phyloP scores from a whole-genome alignment of 225 moss, liverwort and hornwort genomes.

The Ulota crispa region DNA sequence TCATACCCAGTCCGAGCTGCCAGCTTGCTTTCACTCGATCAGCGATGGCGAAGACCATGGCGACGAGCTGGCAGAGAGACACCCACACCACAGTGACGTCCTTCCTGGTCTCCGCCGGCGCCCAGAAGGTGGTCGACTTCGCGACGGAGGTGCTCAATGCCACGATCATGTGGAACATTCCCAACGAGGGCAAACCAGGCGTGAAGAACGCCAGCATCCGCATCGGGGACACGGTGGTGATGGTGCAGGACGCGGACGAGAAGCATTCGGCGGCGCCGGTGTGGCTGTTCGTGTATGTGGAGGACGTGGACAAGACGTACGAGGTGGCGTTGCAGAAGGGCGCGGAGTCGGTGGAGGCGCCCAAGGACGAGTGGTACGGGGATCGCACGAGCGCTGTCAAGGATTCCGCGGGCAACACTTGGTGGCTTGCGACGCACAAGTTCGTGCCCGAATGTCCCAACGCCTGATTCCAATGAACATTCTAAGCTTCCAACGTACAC shows the following conservation, averaged over 20 bases:
- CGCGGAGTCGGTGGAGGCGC: slow-evolving; percentile 15
- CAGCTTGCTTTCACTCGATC: too few relatives aligned
- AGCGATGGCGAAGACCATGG: too few relatives aligned
- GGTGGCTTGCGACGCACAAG: slow-evolving; percentile 42
- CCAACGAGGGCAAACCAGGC: slow-evolving; percentile 11
- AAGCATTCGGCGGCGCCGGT: not conserved
- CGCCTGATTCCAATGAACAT: not conserved
- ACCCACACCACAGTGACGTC: slow-evolving; percentile 10
- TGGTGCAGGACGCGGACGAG: slow-evolving; percentile 20
- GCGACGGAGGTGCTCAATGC: slow-evolving; percentile 24
- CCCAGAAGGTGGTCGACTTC: slow-evolving; percentile 47
- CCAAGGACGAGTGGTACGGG: slow-evolving; percentile 34
- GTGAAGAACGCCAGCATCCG: slow-evolving; percentile 26
- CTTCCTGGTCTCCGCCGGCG: slow-evolving; percentile 28
- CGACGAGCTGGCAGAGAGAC: not conserved
- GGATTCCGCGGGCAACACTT: slow-evolving; percentile 37
- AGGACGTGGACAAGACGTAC: slow-evolving; percentile 50
- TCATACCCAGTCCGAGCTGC: too few relatives aligned
- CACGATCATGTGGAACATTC: not conserved
- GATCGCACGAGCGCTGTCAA: slow-evolving; percentile 33
- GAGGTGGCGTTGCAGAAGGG: slow-evolving; percentile 39
- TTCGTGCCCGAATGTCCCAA: not conserved
- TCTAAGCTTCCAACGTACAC: not conserved
- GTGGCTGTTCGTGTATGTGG: slow-evolving; percentile 41
- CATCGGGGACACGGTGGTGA: slow-evolving; percentile 30